Base-by-base conservation (phyloP, 2,329 filamentous ascomycete species). In the Sporothrix schenckii region DNA sequence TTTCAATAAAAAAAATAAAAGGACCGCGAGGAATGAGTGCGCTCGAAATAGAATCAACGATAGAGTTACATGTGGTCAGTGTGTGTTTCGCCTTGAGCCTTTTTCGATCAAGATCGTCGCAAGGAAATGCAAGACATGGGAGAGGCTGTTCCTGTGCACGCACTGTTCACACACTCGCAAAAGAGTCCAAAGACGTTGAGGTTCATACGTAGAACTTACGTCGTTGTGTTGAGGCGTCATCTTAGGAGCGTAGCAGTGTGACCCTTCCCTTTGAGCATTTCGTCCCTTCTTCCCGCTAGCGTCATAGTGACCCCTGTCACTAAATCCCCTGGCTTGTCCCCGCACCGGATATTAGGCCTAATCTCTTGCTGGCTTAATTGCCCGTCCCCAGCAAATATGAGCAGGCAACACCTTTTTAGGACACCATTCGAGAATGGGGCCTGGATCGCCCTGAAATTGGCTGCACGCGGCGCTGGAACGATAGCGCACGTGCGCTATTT, bases 291-390 rank as follows among this genome's bases (percentile, higher is more conserved):
- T 60, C 34, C 56, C 21, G 14, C 60, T 63, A 49, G 60, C 61
- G 44, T 10, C 47, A 41, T 65, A n/a, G 30, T 16, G 39, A 34
- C 5, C 58, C 63, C 63, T 39, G 27, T 41, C 61, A 34, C 50
- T 24, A 67, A 19, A 21, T 50, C 44, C 41, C 69, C 27, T 24
- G 63, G 54, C 3, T 16, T 39, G 52, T 50, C 66, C 58, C 70
- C 70, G 68, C 70, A 69, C 66, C 70, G 70, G 70, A 72, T 52
- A 72, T 72, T 70, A 67, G 24, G 56, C 69, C 69, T 65, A 70
- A 71, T 71, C 41, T 71, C 49, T 63, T 34, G 24, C 47, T 53
- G 27, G n/a, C 30, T 6, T 53, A 44, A 61, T 60, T 63, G 68
- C 24, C 63, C 7, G 39, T 39, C 58, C 58, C 58, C 39, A 63